These are phyloP conservation scores for Anisogramma anomala DNA, from an alignment of 2,329 filamentous ascomycete species.

Conservation along the genomic window DNA sequence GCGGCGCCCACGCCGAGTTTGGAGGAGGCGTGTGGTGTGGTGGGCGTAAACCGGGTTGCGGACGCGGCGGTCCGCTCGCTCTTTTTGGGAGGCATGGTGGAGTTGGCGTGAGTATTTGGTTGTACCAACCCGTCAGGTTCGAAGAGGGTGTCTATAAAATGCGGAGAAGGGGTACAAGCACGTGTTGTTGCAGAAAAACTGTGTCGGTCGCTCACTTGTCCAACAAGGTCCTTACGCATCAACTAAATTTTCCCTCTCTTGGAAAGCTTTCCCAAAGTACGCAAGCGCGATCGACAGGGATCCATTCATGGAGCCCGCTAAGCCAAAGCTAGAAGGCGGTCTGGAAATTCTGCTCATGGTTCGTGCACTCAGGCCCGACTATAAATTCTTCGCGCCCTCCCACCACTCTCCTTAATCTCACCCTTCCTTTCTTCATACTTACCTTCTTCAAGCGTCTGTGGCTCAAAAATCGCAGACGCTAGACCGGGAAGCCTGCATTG, in stretches of 20 bases:
- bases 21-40: constrained; percentile 57
- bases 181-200: not conserved
- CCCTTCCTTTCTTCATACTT: not conserved
- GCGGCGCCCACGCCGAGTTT: constrained; percentile 35
- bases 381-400: not conserved
- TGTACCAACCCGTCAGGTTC: not conserved
- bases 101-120: not conserved
- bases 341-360: not conserved
- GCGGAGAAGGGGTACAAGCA: not conserved
- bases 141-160: not conserved
- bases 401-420: not conserved
- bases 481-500: constrained; percentile 10
- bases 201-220: too few species aligned
- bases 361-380: not conserved
- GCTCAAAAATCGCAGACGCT: constrained; percentile 2
- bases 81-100: constrained; percentile 10
- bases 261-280: not conserved
- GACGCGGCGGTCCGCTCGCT: constrained; percentile 55
- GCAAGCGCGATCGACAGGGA: constrained; percentile 1
- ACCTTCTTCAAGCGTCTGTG: not conserved
- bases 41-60: constrained; percentile 67
- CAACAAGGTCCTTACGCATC: constrained; percentile 7
- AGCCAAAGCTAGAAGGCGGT: not conserved
- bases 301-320: too few species aligned
- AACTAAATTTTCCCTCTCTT: constrained; percentile 9